phyloP scores from a whole-genome alignment of 2,329 filamentous ascomycete species.

The Colletotrichum australisinense region DNA sequence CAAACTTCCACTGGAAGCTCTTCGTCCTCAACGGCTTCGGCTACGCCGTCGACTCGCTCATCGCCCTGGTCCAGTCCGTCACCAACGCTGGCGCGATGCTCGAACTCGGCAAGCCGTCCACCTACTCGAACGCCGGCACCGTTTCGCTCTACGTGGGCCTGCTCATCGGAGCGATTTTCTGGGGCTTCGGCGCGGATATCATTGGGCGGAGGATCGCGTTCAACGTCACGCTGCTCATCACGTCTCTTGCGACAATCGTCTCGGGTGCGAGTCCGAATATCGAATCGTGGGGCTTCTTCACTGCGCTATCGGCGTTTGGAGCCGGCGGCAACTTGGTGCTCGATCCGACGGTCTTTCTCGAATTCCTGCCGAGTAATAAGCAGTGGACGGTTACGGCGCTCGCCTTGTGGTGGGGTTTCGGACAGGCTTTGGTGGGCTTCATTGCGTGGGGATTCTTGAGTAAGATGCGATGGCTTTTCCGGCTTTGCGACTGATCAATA shows the following conservation, averaged over 20 bases:
- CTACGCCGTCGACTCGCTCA: slow-evolving; percentile 60
- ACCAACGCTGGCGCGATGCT: slow-evolving; percentile 41
- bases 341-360: slow-evolving; percentile 64
- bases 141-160: slow-evolving; percentile 66
- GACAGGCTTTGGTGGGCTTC: slow-evolving; percentile 58
- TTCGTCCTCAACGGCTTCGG: slow-evolving; percentile 73
- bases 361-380: slow-evolving; percentile 59
- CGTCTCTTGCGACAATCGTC: slow-evolving; percentile 68
- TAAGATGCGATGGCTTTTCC: slow-evolving; percentile 38
- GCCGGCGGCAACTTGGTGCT: slow-evolving; percentile 73
- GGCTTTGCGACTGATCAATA: background rate
- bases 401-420: slow-evolving; percentile 63
- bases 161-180: slow-evolving; percentile 67
- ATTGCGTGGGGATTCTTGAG: slow-evolving; percentile 62
- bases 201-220: slow-evolving; percentile 73
- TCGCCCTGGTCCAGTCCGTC: slow-evolving; percentile 69
- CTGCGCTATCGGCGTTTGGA: slow-evolving; percentile 69
- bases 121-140: slow-evolving; percentile 62
- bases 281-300: slow-evolving; percentile 68
- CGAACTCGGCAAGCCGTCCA: slow-evolving; percentile 48
- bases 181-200: slow-evolving; percentile 72
- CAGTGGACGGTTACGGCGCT: slow-evolving; percentile 75
- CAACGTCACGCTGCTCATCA: slow-evolving; percentile 70
- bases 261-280: slow-evolving; percentile 73
- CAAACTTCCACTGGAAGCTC: slow-evolving; percentile 67